Base-by-base conservation (phyloP, 306 rosid species). In the Vigna trinervia region DNA sequence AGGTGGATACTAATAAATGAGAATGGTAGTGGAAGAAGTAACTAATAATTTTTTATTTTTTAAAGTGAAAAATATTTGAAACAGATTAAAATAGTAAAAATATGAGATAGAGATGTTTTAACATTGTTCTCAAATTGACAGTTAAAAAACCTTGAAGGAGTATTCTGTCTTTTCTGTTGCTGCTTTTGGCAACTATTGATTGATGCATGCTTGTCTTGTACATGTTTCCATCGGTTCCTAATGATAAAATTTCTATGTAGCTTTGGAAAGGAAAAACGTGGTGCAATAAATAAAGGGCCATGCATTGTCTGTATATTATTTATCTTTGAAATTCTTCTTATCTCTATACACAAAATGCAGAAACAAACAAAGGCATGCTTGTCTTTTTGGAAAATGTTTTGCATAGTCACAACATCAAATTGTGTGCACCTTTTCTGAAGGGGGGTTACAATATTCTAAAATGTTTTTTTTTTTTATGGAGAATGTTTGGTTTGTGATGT, bases 121-220 rank as follows among this genome's bases (percentile, higher is more conserved):
- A 54, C 38, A 3, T 4, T 10, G 63, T 71, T 61, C 14, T 34
- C 32, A 20, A 20, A 12, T 13, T 11, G 11, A 66, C 36, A 9
- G 10, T 41, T 5, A 20, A 19, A 19, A 20, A 10, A 17, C 5
- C 62, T 28, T 20, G 2, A 53, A 53, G 19, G 6, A n/a, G 43
- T 73, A 3, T 39, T 57, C 46, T 74, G 69, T 60, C 69, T 28
- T 45, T 10, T 75, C 60, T 62, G 32, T 6, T 38, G 32, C 19
- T 20, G 4, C 28, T 19, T 19, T 34, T 14, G 28, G 73, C 10
- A 19, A 64, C 34, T 65, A 22, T 38, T 66, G 30, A 8, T 52
- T 64, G 64, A 36, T 51, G 54, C 15, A 26, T 76, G 38, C 46
- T 76, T 76, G 54, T 76, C 13, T 8, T 50, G 30, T 52, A 38